Base-by-base conservation (phyloP, 805 yeast species). In the Ogataea nakhonphanomensis region DNA sequence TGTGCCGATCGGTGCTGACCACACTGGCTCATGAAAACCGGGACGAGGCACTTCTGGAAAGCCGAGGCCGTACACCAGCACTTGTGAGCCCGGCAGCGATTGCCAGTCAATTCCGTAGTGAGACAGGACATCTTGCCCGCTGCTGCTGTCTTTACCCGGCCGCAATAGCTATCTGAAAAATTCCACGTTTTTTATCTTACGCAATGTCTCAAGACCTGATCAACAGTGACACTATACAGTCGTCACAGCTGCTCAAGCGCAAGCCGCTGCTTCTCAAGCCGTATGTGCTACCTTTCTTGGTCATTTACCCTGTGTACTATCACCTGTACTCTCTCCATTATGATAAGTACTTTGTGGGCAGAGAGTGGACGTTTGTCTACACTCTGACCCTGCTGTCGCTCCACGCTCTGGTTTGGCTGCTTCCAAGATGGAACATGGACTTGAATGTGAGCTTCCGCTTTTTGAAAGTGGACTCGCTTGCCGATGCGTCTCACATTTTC, bases 301-400 rank as follows among this genome's bases (percentile, higher is more conserved):
- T 83, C 33, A 64, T 87, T 32, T 91, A 91, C 59, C 95, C 96
- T 5, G 57, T 74, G 13, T 86, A 85, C 60, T 66, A 68, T 38
- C 78, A 84, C 54, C 61, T 86, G 28, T 91, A 85, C 61, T 54
- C 62, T 44, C 65, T 67, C 45, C 77, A 81, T 42, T 91, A 91
- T 62, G 98, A 91, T 43, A 69, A 65, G 43, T 86, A 86, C 59
- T 84, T 91, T 55, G 84, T 75, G 32, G 96, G 96, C 20, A 74
- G 83, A 33, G 99, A 91, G 66, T 93, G 99, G 98, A 93, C 98
- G 0, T 87, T 86, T 61, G 93, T 91, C 26, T 90, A 78, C 56
- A 68, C 88, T 17, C 83, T 95, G 45, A 62, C 89, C 5, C 70
- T 90, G 37, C 61, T 83, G 26, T 78, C 96, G 2, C 45, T 84